Conservation (phyloP, 2,329 filamentous ascomycete species). For the Phialocephala subalpina region DNA sequence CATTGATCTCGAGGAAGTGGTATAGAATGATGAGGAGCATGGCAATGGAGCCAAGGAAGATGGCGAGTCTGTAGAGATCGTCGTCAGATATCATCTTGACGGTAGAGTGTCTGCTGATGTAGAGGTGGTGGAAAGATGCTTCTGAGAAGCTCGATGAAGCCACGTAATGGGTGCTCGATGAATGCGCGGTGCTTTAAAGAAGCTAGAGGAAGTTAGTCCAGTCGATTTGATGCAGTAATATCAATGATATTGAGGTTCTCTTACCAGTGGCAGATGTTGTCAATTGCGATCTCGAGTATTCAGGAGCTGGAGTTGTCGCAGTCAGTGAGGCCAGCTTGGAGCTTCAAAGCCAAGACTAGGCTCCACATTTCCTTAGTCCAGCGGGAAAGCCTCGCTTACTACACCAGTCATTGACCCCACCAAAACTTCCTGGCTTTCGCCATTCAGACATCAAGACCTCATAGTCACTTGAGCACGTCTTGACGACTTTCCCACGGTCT, state of each 20-base stretch:
- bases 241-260: not conserved
- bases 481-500: conserved; percentile 36
- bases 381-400: conserved; percentile 33
- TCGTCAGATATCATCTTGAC: conserved; percentile 91
- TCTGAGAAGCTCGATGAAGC: conserved; percentile 21
- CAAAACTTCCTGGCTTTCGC: conserved; percentile 33
- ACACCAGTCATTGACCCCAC: conserved; percentile 38
- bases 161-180: conserved; percentile 2
- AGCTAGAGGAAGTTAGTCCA: conserved; percentile 4
- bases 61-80: conserved; percentile 88
- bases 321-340: conserved; percentile 45
- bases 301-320: conserved; percentile 25
- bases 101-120: not conserved
- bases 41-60: conserved; percentile 88
- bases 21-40: conserved; percentile 96
- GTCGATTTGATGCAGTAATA: not conserved
- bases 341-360: conserved; percentile 11
- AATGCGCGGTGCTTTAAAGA: not conserved
- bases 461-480: conserved; percentile 27
- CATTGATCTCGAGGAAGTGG: conserved; percentile 95
- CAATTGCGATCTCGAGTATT: not conserved
- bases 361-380: conserved; percentile 21
- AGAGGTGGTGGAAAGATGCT: conserved; percentile 1
- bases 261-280: conserved; percentile 2
- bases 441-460: conserved; percentile 21